A percentile compares a stretch with the other conserved stretches of the same genome.
These are phyloP conservation scores for Stagonosporopsis vannaccii DNA, from an alignment of 2,329 filamentous ascomycete species.

Conservation along the genomic window DNA sequence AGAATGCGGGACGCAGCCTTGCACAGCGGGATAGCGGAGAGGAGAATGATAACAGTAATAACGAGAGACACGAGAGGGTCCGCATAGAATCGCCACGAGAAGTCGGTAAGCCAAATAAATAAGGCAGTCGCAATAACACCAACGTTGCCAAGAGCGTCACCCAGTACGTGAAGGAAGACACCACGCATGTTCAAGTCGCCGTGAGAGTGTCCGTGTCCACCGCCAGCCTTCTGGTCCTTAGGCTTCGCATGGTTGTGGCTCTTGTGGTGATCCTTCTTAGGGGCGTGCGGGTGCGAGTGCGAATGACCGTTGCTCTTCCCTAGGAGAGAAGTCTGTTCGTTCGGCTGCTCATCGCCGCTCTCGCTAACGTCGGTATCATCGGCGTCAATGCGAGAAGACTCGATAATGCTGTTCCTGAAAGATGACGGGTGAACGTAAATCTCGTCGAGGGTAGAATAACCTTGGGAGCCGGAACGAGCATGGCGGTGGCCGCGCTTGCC, in stretches of 20 bases:
- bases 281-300: constrained; percentile 21
- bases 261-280: constrained; percentile 59
- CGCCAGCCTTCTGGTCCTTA: constrained; percentile 64
- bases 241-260: constrained; percentile 84
- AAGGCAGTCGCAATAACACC: constrained; percentile 84
- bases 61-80: constrained; percentile 92
- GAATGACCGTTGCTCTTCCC: constrained; percentile 31
- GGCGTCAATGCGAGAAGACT: constrained; percentile 71
- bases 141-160: constrained; percentile 85
- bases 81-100: constrained; percentile 81
- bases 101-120: constrained; percentile 90
- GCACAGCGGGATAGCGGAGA: constrained; percentile 79
- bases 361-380: constrained; percentile 63
- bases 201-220: constrained; percentile 77
- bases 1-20: constrained; percentile 85
- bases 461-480: constrained; percentile 65
- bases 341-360: constrained; percentile 62
- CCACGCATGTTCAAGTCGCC: constrained; percentile 93
- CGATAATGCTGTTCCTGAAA: constrained; percentile 91
- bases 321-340: constrained; percentile 47
- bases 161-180: constrained; percentile 74
- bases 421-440: constrained; percentile 88
- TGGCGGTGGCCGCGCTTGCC: constrained; percentile 60
- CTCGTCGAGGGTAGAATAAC: constrained; percentile 66
- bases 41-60: constrained; percentile 81